A percentile compares a stretch with the other conserved stretches of the same genome.
Evolutionary conservation across 345 rosid species (phyloP).

Genomic region (Melaleuca quinquenervia): DNA sequence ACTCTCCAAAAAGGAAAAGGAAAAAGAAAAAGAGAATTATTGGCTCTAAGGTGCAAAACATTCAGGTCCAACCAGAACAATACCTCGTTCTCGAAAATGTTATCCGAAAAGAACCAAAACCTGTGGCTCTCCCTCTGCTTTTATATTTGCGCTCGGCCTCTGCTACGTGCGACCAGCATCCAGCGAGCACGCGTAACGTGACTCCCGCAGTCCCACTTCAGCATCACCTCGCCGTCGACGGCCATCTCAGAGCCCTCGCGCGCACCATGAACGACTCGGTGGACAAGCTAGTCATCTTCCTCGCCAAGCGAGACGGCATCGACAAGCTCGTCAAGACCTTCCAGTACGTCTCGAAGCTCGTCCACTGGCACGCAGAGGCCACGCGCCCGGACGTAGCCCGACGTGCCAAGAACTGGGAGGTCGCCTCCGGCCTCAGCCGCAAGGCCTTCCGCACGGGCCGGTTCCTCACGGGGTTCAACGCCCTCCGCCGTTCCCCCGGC

Average conservation of each 20-base stretch:
- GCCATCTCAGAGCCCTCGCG: background rate
- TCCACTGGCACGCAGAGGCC: slow-evolving; percentile 57
- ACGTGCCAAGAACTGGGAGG: slow-evolving; percentile 85
- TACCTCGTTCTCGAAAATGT: background rate
- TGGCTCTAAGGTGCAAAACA: slow-evolving; percentile 9
- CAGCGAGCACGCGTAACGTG: background rate
- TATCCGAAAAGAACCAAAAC: slow-evolving; percentile 14
- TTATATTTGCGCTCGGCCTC: background rate
- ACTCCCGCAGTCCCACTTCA: background rate
- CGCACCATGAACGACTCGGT: slow-evolving; percentile 48
- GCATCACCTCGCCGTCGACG: background rate
- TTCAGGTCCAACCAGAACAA: slow-evolving; percentile 1
- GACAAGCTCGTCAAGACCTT: slow-evolving; percentile 98
- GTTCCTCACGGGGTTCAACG: slow-evolving; percentile 89
- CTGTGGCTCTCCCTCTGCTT: slow-evolving; percentile 26
- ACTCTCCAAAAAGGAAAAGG: background rate
- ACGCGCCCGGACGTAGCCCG: slow-evolving; percentile 38
- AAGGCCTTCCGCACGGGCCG: slow-evolving; percentile 91
- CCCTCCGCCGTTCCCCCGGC: slow-evolving; percentile 64
- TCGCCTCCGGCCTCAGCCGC: slow-evolving; percentile 85
- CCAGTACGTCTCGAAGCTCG: slow-evolving; percentile 93
- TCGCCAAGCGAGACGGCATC: slow-evolving; percentile 92
- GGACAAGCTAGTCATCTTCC: slow-evolving; percentile 85
- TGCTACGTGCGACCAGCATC: background rate
- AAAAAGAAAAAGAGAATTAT: background rate